phyloP scores from a whole-genome alignment of 345 rosid species.

The Citrus sp. region DNA sequence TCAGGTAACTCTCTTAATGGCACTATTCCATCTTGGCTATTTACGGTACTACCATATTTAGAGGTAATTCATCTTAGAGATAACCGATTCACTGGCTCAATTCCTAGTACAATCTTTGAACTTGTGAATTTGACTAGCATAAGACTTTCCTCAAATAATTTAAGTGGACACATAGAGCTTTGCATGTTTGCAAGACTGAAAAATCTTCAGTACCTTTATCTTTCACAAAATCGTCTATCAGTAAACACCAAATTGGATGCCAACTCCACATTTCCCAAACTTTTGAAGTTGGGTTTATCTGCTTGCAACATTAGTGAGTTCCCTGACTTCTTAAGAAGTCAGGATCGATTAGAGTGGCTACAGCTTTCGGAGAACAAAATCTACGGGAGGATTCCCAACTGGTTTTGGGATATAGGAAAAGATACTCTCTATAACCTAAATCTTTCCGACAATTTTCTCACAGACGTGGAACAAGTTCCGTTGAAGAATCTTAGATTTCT shows the following conservation, averaged over 20 bases:
- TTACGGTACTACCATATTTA: background rate
- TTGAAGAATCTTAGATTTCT: background rate
- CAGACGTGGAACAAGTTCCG: background rate
- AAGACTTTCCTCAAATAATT: background rate
- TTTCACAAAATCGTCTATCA: background rate
- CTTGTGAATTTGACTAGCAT: background rate
- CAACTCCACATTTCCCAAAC: background rate
- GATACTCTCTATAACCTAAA: background rate
- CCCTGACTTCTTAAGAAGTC: background rate
- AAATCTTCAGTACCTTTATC: background rate
- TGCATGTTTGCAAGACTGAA: background rate
- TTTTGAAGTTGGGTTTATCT: background rate
- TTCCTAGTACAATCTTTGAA: background rate
- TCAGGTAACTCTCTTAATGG: background rate
- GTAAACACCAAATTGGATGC: background rate
- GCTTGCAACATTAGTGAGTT: background rate
- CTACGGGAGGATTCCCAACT: background rate
- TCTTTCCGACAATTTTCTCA: background rate
- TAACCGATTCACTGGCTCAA: background rate
- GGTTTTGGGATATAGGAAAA: background rate
- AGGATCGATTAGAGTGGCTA: background rate
- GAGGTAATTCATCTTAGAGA: background rate
- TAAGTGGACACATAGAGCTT: background rate
- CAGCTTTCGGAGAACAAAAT: background rate
- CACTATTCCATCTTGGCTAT: background rate